Conservation (phyloP, 2,329 filamentous ascomycete species). For the Ophiostoma pallidulum region DNA sequence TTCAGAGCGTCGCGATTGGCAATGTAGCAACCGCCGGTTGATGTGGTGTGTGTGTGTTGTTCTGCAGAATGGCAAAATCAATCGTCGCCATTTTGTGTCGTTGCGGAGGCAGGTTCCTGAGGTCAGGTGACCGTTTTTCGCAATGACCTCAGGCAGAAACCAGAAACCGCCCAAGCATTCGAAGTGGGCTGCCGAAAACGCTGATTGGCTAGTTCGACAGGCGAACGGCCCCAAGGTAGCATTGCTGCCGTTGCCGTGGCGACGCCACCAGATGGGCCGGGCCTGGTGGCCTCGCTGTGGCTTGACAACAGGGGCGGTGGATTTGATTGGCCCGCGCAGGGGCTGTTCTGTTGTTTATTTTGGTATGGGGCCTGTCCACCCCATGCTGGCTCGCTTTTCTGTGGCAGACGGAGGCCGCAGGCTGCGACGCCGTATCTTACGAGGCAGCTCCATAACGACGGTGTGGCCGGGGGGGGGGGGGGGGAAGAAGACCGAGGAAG, state of each 20-base stretch:
- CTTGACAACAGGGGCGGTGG: background rate
- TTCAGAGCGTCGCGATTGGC: background rate
- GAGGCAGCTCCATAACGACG: constrained; percentile 4
- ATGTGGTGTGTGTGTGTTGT: no score
- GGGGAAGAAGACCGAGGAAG: background rate
- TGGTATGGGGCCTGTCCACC: background rate
- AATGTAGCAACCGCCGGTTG: background rate
- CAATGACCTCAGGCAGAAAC: no score
- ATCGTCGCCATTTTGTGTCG: no score
- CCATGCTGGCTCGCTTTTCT: background rate
- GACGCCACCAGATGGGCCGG: constrained; percentile 5
- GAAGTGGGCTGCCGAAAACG: no score
- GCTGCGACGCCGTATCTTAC: constrained; percentile 8
- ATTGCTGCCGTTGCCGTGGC: constrained; percentile 13
- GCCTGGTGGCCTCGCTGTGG: constrained; percentile 7
- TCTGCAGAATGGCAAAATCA: no score
- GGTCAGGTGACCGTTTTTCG: no score
- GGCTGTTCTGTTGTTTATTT: constrained; percentile 14
- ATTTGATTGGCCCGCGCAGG: constrained; percentile 14
- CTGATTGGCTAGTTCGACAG: no score
- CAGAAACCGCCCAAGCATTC: no score
- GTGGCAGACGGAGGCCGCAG: background rate
- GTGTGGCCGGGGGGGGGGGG: background rate
- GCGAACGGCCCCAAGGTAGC: no score
- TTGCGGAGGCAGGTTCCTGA: no score